Percentiles rank a stretch among this genome's conserved stretches.
Evolutionary conservation across 169 alveolate species (phyloP).

Genomic region (Plasmodium gaboni): DNA sequence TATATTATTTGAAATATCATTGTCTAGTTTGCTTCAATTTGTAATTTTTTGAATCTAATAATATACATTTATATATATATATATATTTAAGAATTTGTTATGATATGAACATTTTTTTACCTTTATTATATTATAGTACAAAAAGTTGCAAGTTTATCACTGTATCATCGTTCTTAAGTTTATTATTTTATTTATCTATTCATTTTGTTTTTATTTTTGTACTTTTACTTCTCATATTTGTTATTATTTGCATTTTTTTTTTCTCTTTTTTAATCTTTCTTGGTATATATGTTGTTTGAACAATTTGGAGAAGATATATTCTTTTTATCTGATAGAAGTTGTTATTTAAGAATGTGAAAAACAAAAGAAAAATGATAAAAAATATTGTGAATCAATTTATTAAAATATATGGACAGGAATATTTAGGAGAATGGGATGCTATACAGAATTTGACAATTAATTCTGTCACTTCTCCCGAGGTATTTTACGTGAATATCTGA

Average conservation of each 20-base stretch:
- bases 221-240: no score
- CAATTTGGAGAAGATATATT: neutral
- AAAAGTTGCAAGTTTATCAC: no score
- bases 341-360: neutral
- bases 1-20: neutral
- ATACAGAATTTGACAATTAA: constrained; percentile 81
- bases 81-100: neutral
- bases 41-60: neutral
- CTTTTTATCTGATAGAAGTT: neutral
- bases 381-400: constrained; percentile 82
- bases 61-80: neutral
- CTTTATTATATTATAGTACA: no score
- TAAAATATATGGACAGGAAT: constrained; percentile 83
- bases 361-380: constrained; percentile 75
- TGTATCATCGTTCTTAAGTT: no score
- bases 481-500: neutral
- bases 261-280: no score
- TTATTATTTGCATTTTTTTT: no score
- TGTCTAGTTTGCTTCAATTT: neutral
- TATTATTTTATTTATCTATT: no score
- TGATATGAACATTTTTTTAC: neutral
- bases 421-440: constrained; percentile 86
- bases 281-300: no score
- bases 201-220: no score
- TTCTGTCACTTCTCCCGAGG: constrained; percentile 84